These are phyloP conservation scores for Pelargonium nanum DNA, from an alignment of 345 rosid species.

Conservation along the genomic window DNA sequence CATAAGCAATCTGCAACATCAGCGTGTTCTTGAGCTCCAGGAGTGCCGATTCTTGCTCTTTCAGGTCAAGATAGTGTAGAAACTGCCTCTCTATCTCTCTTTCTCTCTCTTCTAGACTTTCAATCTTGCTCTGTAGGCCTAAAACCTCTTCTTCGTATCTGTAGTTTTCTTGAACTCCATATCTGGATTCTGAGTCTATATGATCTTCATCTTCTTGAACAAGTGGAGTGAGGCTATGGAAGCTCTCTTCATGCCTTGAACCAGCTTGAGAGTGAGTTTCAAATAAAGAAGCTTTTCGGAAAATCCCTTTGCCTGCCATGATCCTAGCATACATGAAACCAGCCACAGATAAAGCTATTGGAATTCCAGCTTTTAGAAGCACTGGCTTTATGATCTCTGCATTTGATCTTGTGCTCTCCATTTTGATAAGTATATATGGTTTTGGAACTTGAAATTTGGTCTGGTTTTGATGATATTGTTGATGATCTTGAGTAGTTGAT, in stretches of 20 bases:
- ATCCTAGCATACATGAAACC: conserved; percentile 46
- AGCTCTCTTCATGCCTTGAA: conserved; percentile 12
- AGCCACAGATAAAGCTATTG: conserved; percentile 50
- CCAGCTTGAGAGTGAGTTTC: conserved; percentile 16
- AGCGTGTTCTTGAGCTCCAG: conserved; percentile 38
- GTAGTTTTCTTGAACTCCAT: conserved; percentile 1
- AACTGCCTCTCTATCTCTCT: conserved; percentile 30
- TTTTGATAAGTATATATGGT: background rate
- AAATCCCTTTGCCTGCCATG: conserved; percentile 8
- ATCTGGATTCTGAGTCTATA: conserved; percentile 8
- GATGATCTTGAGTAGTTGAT: conserved; percentile 6
- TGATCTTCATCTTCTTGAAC: conserved; percentile 16
- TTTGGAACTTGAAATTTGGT: background rate
- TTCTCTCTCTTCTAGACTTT: conserved; percentile 44
- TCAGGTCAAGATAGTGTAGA: conserved; percentile 33
- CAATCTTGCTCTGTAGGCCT: conserved; percentile 24
- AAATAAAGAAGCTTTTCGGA: conserved; percentile 2
- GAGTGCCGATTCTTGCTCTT: conserved; percentile 49
- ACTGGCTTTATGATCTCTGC: conserved; percentile 39
- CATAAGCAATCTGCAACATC: conserved; percentile 25
- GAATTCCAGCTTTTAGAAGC: conserved; percentile 53
- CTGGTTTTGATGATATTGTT: background rate
- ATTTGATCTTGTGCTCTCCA: conserved; percentile 35
- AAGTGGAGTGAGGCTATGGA: conserved; percentile 3
- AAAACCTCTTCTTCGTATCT: conserved; percentile 23